These are phyloP conservation scores for Metschnikowia baotianmanensis DNA, from an alignment of 805 yeast genomes.

Conservation along the genomic window DNA sequence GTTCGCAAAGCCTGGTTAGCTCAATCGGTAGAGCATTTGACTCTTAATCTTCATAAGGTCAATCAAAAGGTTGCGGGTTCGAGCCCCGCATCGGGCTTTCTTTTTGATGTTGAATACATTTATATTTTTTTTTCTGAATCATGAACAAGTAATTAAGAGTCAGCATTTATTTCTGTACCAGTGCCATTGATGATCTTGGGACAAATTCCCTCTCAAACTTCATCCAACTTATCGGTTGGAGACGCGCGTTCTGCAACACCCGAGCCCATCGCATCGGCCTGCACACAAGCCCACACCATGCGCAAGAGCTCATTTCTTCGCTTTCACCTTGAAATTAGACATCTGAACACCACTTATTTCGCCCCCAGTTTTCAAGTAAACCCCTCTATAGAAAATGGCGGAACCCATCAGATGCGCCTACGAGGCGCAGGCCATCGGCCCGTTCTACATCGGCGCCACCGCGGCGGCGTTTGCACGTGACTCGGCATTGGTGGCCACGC, in stretches of 20 bases:
- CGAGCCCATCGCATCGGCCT: constrained; percentile 19
- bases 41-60: too few relatives aligned
- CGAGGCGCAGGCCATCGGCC: constrained; percentile 50
- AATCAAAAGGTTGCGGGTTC: too few relatives aligned
- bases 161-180: not conserved
- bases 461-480: constrained; percentile 65
- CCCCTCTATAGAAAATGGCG: constrained; percentile 17
- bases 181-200: not conserved
- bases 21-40: too few relatives aligned
- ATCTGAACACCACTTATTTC: not conserved
- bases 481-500: constrained; percentile 69
- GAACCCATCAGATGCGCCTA: constrained; percentile 19
- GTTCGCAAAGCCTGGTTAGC: too few relatives aligned
- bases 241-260: not conserved
- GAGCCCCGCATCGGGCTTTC: constrained; percentile 24
- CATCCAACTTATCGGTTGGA: not conserved
- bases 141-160: not conserved
- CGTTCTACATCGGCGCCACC: constrained; percentile 86
- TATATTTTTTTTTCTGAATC: constrained; percentile 1
- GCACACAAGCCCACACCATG: constrained; percentile 8
- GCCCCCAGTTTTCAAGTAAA: not conserved
- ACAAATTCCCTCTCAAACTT: not conserved
- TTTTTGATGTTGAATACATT: constrained; percentile 5
- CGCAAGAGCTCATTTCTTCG: constrained; percentile 2
- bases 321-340: not conserved